Base-by-base conservation (phyloP, 208 protist genomes). In the Perkinsela sp. region DNA sequence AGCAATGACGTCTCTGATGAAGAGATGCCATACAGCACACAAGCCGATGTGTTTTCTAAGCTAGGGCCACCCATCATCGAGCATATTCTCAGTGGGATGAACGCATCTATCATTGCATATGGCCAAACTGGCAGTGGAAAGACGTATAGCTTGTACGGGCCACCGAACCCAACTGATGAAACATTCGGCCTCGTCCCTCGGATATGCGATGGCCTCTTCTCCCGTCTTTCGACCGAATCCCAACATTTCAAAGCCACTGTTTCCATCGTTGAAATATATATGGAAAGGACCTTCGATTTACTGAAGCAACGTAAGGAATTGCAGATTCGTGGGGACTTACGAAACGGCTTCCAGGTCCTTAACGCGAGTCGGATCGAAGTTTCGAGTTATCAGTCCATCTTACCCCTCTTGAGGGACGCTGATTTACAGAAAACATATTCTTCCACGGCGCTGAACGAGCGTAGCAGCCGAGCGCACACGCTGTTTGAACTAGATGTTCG, bases 251-350 rank as follows among this genome's bases (percentile, higher is more conserved):
- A 82, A 48, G 82, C 96, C n/a, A 88, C 92, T 72, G 90, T 94
- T 30, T 91, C 82, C 22, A 95, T 93, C 80, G 70, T 96, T 65
- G 92, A 97, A 75, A 89, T 97, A 30, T 96, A 96, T 80, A 93
- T 95, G 83, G 94, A 97, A 73, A 79, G 85, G 32, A 90, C 97
- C 65, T 78, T 89, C 0, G 94, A 97, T 73, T 72, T 97, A 30
- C 81, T 97, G 0, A 86, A 95, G 73, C 74, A 85, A 65, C 73
- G 90, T 69, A 79, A 78, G 48, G 82, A 86, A 66, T 77, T 96
- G 32, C 79, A 78, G 31, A 76, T 95, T 16, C 80, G 84, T 28
- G 92, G 93, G 68, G 78, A 91, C 68, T 88, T 89, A 66, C 70
- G 6, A 66, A 77, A 74, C 66, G 89, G 91, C 48, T 88, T 94